Percentiles rank a stretch among this genome's conserved stretches.
phyloP scores from a whole-genome alignment of 2,329 filamentous ascomycete species.

The Aureobasidium uvarum region DNA sequence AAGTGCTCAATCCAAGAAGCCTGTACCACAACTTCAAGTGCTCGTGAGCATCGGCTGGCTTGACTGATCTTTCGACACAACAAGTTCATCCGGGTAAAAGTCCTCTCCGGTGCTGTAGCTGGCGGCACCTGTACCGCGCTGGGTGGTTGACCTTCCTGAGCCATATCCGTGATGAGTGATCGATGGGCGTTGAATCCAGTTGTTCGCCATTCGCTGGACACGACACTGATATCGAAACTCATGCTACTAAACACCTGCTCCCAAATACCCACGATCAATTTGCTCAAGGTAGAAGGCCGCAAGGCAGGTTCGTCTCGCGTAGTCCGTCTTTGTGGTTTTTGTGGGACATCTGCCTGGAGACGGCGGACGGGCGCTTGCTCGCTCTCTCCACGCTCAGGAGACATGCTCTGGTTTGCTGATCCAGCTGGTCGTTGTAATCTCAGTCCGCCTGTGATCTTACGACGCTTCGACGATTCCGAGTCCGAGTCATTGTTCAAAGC shows the following conservation, averaged over 20 bases:
- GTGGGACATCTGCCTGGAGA: slow-evolving; percentile 29
- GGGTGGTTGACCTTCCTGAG: slow-evolving; percentile 21
- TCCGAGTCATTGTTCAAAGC: slow-evolving; percentile 12
- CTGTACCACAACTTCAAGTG: slow-evolving; percentile 59
- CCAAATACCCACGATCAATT: slow-evolving; percentile 52
- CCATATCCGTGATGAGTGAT: slow-evolving; percentile 31
- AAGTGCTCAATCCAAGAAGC: slow-evolving; percentile 58
- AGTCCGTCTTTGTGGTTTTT: slow-evolving; percentile 34
- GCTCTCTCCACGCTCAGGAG: neutral
- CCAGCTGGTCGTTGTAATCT: slow-evolving; percentile 30
- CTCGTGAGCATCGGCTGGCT: slow-evolving; percentile 55
- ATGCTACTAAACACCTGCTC: slow-evolving; percentile 49
- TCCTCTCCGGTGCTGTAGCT: slow-evolving; percentile 27
- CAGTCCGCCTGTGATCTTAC: slow-evolving; percentile 39
- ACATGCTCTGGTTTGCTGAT: slow-evolving; percentile 29
- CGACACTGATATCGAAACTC: slow-evolving; percentile 43
- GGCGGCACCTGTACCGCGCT: slow-evolving; percentile 23
- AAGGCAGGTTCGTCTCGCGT: slow-evolving; percentile 34
- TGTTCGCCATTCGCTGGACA: slow-evolving; percentile 40
- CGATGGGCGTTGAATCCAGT: slow-evolving; percentile 31
- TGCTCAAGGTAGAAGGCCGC: slow-evolving; percentile 50
- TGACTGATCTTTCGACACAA: slow-evolving; percentile 49
- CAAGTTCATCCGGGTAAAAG: slow-evolving; percentile 46
- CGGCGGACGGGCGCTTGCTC: neutral
- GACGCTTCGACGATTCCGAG: slow-evolving; percentile 45